phyloP scores from a whole-genome alignment of 352 stramenopile genomes.

The Phytophthora fragariaefolia region DNA sequence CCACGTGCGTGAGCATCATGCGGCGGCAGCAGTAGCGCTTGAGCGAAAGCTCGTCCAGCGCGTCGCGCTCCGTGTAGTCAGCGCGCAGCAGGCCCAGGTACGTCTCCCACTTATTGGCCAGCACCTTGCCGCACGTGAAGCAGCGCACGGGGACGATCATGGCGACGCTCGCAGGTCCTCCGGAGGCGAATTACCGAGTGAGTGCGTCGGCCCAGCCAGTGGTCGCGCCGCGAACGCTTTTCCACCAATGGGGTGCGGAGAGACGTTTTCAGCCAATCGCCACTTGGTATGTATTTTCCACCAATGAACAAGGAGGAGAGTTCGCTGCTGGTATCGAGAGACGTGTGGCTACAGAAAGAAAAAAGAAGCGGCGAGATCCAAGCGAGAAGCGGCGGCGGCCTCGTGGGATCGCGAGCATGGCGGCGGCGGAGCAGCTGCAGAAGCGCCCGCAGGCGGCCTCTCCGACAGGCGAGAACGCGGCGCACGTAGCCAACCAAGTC shows the following conservation, averaged over 20 bases:
- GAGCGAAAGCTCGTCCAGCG: conserved; percentile 97
- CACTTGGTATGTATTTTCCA: not conserved
- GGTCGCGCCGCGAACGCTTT: not conserved
- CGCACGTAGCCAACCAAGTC: conserved; percentile 19
- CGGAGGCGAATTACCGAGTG: conserved; percentile 29
- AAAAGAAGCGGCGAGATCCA: conserved; percentile 20
- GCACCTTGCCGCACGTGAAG: conserved; percentile 99
- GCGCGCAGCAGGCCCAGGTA: conserved; percentile 97
- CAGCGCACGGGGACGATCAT: conserved; percentile 99
- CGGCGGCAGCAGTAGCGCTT: conserved; percentile 99
- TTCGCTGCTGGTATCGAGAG: not conserved
- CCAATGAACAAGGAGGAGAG: not conserved
- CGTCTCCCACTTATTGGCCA: conserved; percentile 99
- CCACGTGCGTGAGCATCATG: conserved; percentile 99
- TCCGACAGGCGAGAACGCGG: conserved; percentile 16
- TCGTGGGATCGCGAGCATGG: conserved; percentile 35
- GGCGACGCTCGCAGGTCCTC: conserved; percentile 7
- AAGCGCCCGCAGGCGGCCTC: conserved; percentile 1
- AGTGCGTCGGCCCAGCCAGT: conserved; percentile 17
- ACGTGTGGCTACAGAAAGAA: conserved; percentile 17
- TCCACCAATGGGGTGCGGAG: not conserved
- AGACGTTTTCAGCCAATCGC: conserved; percentile 9
- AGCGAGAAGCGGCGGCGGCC: not conserved
- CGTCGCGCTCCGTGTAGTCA: conserved; percentile 98
- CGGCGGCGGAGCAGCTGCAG: conserved; percentile 22